Evolutionary conservation across 768 basidiomycete species (phyloP), one percentile per base, ranked within the genome.

Genomic region (Tulasnella sp.): DNA sequence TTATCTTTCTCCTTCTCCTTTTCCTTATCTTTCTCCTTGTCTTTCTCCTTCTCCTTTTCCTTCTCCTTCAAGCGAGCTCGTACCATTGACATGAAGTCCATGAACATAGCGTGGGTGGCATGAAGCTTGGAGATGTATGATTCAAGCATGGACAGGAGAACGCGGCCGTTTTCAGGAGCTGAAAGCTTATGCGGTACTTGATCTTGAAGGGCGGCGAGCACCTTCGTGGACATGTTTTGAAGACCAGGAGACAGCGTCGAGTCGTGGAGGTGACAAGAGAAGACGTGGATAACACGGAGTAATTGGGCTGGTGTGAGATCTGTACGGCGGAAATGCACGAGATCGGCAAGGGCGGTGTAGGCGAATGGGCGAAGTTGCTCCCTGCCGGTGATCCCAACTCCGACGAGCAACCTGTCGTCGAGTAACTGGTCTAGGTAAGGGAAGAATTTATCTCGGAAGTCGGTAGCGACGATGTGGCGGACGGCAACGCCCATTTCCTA

Each of bases 401-500:
- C 98, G 42, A 99, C 87, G 7, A 99, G 85, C 18, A 99, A 94
- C 61, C 89, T 89, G 82, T 99, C 97, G 80, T 99, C 91, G 42
- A 98, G 89, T 26, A 99, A 88, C 81, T 94, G 93, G 84, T 97
- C 94, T 70, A 98, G 88, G 79, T 95, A 91, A 1, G 90, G 88
- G 48, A 97, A 86, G 72, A 98, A 89, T 20, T 91, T 91, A 57
- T 90, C 88, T 71, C 95, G 88, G 81, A 94, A 91, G 20, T 91
- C 88, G 18, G 91, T 92, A 20, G 89, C 90, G 80, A 96, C 88
- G 29, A 99, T 88, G 84, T 99, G 96, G 61, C 97, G 89, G 74
- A 97, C 91, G 15, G 96, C 95, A 16, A 97, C 91, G 86, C 97
- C 90, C 72, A 98, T 86, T 82, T 99, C 97, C 94, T 96, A 82